A percentile compares a stretch with the other conserved stretches of the same genome.
These are phyloP conservation scores for Carallia brachiata DNA, from an alignment of 345 rosid species.

Conservation along the genomic window DNA sequence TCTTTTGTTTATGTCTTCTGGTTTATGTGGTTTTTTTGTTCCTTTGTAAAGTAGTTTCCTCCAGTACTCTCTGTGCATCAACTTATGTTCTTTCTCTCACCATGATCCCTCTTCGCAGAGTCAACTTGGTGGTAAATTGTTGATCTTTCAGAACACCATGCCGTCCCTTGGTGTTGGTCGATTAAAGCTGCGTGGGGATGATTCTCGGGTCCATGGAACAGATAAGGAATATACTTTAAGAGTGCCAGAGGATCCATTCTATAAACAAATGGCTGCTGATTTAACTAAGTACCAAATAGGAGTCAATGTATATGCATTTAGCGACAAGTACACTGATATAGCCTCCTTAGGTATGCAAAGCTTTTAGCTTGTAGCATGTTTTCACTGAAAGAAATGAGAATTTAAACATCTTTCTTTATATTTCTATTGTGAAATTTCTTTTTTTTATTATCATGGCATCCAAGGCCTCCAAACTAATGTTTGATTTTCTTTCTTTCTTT, in stretches of 20 bases:
- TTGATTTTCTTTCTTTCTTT: background rate
- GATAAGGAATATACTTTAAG: constrained; percentile 85
- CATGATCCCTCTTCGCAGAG: constrained; percentile 42
- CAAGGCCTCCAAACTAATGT: background rate
- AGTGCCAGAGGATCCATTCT: constrained; percentile 87
- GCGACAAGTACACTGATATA: constrained; percentile 89
- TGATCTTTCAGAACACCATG: constrained; percentile 85
- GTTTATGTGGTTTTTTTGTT: background rate
- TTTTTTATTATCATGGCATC: background rate
- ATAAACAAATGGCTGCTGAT: constrained; percentile 99
- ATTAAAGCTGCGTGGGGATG: constrained; percentile 94
- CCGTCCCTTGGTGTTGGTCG: constrained; percentile 97
- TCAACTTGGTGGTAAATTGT: constrained; percentile 92
- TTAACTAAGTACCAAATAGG: constrained; percentile 94
- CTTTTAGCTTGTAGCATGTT: background rate
- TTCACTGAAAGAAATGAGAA: background rate
- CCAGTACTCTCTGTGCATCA: constrained; percentile 5
- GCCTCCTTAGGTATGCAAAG: constrained; percentile 77
- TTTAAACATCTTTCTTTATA: too few relatives aligned
- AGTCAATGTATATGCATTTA: constrained; percentile 82
- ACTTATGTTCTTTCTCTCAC: background rate
- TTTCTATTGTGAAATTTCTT: background rate
- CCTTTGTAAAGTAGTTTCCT: constrained; percentile 5
- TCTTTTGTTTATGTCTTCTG: too few relatives aligned
- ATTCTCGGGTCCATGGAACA: constrained; percentile 90